Conservation (phyloP, 257 asterid species). For the Solanum medicagineum region DNA sequence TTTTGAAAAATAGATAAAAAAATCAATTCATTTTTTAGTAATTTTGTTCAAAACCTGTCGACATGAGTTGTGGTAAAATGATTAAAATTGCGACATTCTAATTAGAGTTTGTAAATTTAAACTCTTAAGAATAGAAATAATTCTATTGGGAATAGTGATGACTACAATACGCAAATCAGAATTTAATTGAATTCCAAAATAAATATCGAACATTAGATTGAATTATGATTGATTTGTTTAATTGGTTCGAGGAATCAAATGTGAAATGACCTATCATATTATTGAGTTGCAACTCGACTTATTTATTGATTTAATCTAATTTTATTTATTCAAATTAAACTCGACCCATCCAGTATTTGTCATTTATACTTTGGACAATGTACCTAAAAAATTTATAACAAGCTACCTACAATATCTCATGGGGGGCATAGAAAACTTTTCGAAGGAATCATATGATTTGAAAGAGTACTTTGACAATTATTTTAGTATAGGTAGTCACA, state of each 20-base stretch:
- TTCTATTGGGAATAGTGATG: too few species aligned
- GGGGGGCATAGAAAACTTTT: not conserved
- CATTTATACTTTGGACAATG: not conserved
- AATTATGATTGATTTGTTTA: not conserved
- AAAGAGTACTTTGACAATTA: not conserved
- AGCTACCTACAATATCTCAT: not conserved
- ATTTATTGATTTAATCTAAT: too few species aligned
- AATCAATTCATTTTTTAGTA: not conserved
- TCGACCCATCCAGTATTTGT: not conserved
- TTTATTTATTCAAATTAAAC: not conserved
- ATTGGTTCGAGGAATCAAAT: not conserved
- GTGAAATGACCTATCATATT: not conserved
- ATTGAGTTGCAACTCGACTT: not conserved
- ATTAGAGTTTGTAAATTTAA: too few species aligned
- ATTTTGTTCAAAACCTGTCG: not conserved
- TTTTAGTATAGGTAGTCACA: not conserved
- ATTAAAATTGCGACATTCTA: not conserved
- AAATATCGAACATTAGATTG: not conserved
- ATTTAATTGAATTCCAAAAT: too few species aligned
- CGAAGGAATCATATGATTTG: not conserved
- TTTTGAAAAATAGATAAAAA: not conserved
- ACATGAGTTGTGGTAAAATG: too few species aligned
- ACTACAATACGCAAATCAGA: fast-evolving
- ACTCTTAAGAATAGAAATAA: too few species aligned
- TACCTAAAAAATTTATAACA: not conserved